Evolutionary conservation across 345 rosid species (phyloP).

Genomic region (Lenwebbia sp.): DNA sequence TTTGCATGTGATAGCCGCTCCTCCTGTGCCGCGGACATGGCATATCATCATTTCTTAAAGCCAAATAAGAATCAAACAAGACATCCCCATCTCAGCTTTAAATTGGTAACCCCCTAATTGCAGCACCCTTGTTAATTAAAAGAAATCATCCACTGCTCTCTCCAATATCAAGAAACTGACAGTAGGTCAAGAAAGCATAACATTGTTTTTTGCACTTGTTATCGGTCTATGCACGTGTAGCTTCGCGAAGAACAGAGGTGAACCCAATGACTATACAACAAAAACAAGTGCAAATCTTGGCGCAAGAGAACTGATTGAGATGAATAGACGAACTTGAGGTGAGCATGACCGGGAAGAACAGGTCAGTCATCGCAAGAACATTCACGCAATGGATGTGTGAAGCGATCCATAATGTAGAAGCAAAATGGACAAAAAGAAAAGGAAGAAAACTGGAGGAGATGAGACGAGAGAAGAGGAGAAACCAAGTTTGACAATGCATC

Average conservation of each 20-base stretch:
- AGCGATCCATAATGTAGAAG: neutral
- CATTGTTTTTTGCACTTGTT: neutral
- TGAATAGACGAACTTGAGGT: neutral
- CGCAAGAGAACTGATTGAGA: neutral
- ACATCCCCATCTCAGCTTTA: neutral
- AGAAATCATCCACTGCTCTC: neutral
- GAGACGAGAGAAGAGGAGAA: conserved; percentile 1
- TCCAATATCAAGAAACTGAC: neutral
- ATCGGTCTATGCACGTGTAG: neutral
- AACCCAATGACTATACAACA: neutral
- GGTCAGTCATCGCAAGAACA: neutral
- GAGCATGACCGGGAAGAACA: neutral
- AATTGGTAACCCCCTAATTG: neutral
- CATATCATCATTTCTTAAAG: neutral
- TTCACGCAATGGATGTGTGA: neutral
- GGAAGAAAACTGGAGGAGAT: neutral
- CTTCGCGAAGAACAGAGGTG: neutral
- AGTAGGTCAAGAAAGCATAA: neutral
- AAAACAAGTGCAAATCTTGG: neutral
- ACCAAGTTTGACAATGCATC: conserved; percentile 96
- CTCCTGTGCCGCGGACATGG: conserved; percentile 35
- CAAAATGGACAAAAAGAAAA: neutral
- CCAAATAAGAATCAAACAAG: neutral
- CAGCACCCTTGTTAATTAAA: neutral
- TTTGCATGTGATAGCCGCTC: conserved; percentile 85